Evolutionary conservation across 106 monocot genomes (phyloP), one percentile per base, ranked within the genome.

Genomic region (Phalaenopsis equestris): DNA sequence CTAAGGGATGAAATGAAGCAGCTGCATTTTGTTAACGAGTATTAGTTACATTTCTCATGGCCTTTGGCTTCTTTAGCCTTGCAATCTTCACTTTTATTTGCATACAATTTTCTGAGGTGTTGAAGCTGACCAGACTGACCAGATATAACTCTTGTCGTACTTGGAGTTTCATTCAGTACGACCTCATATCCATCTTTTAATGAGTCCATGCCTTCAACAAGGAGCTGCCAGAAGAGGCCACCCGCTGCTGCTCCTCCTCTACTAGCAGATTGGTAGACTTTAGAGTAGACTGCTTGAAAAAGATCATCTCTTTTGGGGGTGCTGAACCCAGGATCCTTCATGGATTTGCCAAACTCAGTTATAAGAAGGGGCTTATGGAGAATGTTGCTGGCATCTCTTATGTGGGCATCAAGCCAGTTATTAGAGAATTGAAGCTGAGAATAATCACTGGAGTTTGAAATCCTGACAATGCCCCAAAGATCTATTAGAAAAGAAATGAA

Each of bases 151-250:
- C 18, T 52, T 8, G 84, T 55, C 11, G 91, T 93, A 7, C 90
- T 83, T 2, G 92, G 80, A 18, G 37, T 77, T 80, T 91, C 81
- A 8, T 72, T 81, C 41, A 97, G 67, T n/a, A 97, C 74, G 39
- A 97, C 80, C 55, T 94, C 93, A 73, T 97, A 97, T 9, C 96
- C 96, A 55, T 97, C 96, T 41, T 78, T 77, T 56, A 79, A 92
- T 2, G 82, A 83, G 58, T 97, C 91, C 94, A 97, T 97, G 24
- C 94, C 93, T 42, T 81, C 67, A 16, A 81, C 78, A 17, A 97
- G 75, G 37, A 97, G 90, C 80, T 93, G 96, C 96, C 96, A 97
- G 82, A 94, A 97, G 2, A 97, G 81, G 16, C 90, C 88, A 6
- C 96, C 96, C 2, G 87, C 91, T 2, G 92, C 77, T 1, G 92